Evolutionary conservation across 768 basidiomycete species (phyloP), one percentile per base, ranked within the genome.

Genomic region (Trametes meyenii): DNA sequence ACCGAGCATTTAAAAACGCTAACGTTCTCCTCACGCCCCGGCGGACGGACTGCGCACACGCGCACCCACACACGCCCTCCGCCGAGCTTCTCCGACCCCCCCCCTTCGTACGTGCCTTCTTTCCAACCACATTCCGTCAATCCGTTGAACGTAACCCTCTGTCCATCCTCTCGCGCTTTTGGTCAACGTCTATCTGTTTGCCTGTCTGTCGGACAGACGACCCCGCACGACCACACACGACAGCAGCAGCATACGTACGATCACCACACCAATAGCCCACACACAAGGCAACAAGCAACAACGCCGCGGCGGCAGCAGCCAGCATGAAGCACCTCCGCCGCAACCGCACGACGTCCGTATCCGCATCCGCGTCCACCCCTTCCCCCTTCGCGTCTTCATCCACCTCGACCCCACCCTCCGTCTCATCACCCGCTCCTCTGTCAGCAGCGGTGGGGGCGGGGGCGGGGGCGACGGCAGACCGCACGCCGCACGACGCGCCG

Each of bases 401-500:
- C 26, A 24, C 10, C 56, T 51, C 50, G 29, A 24, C 10, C 56
- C 24, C 24, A 3, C 55, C 35, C 24, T 21, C 60, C 43, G 54
- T 58, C 36, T 62, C 62, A 17, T 40, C 39, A 0, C 58, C 56
- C 35, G 42, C 64, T n/a, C 51, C 44, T 8, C 44, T 52, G 8
- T 26, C 51, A 6, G 12, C 60, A 12, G 36, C 62, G 1, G 13
- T 56, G 26, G 19, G 57, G 21, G 3, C 62, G 3, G 19, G 50
- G 6, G 21, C 56, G 33, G 5, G 40, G n/a, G 42, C 54, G 46
- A 26, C 53, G 2, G 51, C 50, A 44, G 60, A 40, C 14, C 45
- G 56, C 38, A 59, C 24, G 16, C 42, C 64, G 5, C 44, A 48
- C 11, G 61, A 60, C 24, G 66, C 71, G 0, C 72, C 72, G 10